Base-by-base conservation (phyloP, 352 stramenopile species). In the Phytophthora agathidicida region DNA sequence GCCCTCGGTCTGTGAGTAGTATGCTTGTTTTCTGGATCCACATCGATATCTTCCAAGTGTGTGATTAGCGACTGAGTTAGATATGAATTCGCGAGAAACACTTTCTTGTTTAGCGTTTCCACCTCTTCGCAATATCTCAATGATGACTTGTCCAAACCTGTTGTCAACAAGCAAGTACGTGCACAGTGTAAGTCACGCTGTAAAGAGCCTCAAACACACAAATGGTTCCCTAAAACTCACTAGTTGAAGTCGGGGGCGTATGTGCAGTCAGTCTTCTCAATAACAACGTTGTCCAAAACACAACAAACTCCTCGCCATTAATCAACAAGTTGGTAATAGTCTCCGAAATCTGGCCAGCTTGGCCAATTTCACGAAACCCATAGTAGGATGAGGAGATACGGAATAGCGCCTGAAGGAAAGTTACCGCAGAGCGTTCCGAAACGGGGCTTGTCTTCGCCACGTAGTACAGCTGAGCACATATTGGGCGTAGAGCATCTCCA, bases 371-470 rank as follows among this genome's bases (percentile, higher is more conserved):
- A 13, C 81, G 86, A 35, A 95, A 96, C 2, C 88, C 88, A 53
- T 95, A 89, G 28, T 84, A 94, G 5, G 86, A 96, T 1, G 88
- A 86, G 17, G 91, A 78, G 24, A 97, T 94, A 20, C 86, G 85
- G 38, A 84, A 96, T 6, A 97, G 30, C 5, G 86, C 83, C 48
- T 97, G 87, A 3, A 97, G 60, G 9, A 97, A 51, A 4, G 77
- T 86, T 19, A 90, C 80, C 2, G 88, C 83, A 17, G 77, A 81
- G 23, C 79, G 68, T 10, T 88, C 77, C 0, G 88, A 63, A 13
- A 96, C 73, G 7, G 85, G 77, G 26, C 80, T 81, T 20, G 68
- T 52, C 36, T 92, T 93, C 0, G 86, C 76, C 9, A 91, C 73
- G 39, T 88, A 87, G 32, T 87, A 90, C 3, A 96, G 68, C 53